phyloP scores from a whole-genome alignment of 2,329 filamentous ascomycete genomes.

The Dryadomyces quercivorus region DNA sequence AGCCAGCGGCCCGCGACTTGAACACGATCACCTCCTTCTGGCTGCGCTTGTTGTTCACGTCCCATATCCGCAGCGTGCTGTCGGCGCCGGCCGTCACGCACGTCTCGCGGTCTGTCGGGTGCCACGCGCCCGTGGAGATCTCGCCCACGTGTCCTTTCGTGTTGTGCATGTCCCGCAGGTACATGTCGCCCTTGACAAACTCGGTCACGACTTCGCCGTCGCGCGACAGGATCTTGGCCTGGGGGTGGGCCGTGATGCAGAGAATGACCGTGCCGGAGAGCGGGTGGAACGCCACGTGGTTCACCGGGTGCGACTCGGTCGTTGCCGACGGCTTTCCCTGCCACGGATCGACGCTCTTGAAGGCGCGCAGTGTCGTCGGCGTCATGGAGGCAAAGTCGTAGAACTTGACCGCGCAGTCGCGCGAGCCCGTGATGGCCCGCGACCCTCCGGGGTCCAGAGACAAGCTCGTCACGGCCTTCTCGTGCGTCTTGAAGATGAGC shows the following conservation, averaged over 20 bases:
- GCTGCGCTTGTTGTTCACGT: slow-evolving; percentile 77
- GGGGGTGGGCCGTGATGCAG: slow-evolving; percentile 77
- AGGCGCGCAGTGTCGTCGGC: slow-evolving; percentile 83
- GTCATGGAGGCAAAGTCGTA: slow-evolving; percentile 96
- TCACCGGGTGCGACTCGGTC: slow-evolving; percentile 76
- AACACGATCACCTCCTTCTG: slow-evolving; percentile 94
- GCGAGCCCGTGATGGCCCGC: slow-evolving; percentile 78
- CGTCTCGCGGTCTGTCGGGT: slow-evolving; percentile 70
- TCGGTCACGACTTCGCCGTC: slow-evolving; percentile 79
- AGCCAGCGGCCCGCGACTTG: slow-evolving; percentile 81
- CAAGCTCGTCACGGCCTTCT: slow-evolving; percentile 71
- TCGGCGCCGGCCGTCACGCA: slow-evolving; percentile 90
- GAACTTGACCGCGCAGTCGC: slow-evolving; percentile 81
- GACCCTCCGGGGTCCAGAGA: slow-evolving; percentile 77
- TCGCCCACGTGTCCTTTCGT: slow-evolving; percentile 95
- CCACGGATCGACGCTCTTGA: slow-evolving; percentile 83
- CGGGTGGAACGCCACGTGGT: slow-evolving; percentile 79
- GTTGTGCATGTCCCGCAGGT: slow-evolving; percentile 90
- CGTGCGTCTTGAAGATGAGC: slow-evolving; percentile 83
- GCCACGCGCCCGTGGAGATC: slow-evolving; percentile 81
- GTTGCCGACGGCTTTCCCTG: slow-evolving; percentile 57
- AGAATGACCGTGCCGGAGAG: slow-evolving; percentile 69
- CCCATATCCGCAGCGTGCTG: slow-evolving; percentile 93
- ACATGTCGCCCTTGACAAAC: slow-evolving; percentile 98
- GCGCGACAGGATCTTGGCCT: slow-evolving; percentile 78